A percentile compares a stretch with the other conserved stretches of the same genome.
Evolutionary conservation across 257 asterid genomes (phyloP).

Genomic region (Solanum chiquidenum): DNA sequence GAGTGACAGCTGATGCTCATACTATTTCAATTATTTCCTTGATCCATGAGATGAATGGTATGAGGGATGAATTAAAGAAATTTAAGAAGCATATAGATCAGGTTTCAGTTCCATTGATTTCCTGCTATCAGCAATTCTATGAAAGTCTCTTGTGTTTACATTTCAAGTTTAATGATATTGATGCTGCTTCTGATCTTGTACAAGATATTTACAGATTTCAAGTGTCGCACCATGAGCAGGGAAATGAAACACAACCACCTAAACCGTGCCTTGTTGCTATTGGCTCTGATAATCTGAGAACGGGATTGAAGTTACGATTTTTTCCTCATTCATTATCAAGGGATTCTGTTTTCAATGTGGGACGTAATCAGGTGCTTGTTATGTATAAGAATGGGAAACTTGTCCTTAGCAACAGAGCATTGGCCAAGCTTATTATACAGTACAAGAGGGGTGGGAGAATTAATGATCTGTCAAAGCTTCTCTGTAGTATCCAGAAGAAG

Average conservation of each 20-base stretch:
- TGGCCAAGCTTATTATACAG: slow-evolving; percentile 44
- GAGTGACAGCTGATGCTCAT: slow-evolving; percentile 63
- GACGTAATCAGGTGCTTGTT: slow-evolving; percentile 30
- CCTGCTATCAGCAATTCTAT: slow-evolving; percentile 55
- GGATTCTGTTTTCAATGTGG: slow-evolving; percentile 38
- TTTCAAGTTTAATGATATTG: slow-evolving; percentile 64
- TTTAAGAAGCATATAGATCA: slow-evolving; percentile 40
- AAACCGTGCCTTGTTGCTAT: slow-evolving; percentile 38
- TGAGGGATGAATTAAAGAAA: slow-evolving; percentile 66
- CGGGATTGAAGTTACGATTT: slow-evolving; percentile 48
- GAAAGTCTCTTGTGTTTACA: slow-evolving; percentile 57
- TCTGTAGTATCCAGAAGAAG: slow-evolving; percentile 32
- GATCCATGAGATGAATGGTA: slow-evolving; percentile 60
- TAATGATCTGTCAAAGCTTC: slow-evolving; percentile 50
- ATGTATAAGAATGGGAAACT: slow-evolving; percentile 42
- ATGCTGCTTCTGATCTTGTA: slow-evolving; percentile 60
- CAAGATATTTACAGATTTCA: slow-evolving; percentile 22
- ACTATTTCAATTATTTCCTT: slow-evolving; percentile 48
- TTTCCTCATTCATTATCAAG: slow-evolving; percentile 34
- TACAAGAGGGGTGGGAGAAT: slow-evolving; percentile 48
- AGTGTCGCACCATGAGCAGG: slow-evolving; percentile 1
- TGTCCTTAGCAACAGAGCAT: slow-evolving; percentile 47
- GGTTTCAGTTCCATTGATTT: slow-evolving; percentile 24
- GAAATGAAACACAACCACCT: slow-evolving; percentile 12
- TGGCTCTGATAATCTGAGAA: slow-evolving; percentile 55